Base-by-base conservation (phyloP, 2,329 filamentous ascomycete species). In the Elsinoe batatas region DNA sequence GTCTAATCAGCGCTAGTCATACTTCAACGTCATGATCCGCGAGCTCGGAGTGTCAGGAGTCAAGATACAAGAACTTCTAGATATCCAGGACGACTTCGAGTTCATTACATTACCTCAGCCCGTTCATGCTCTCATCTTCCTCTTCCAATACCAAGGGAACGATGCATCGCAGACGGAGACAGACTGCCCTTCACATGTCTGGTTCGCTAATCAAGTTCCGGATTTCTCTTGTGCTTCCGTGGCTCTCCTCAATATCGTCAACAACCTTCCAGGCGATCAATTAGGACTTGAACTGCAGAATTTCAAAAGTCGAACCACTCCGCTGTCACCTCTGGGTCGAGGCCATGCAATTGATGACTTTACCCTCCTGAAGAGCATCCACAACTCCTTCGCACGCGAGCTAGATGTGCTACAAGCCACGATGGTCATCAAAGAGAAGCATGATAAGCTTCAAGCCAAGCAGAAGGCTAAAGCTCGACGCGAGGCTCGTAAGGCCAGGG, bases 131-230 rank as follows among this genome's bases (percentile, higher is more conserved):
- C 73, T 97, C n/a, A 86, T 98, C 50, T 93, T 97, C 60, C 79
- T 95, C 1, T 95, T 89, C 64, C 81, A 85, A 57, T 95, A 75
- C 58, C 68, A 82, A 62, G 69, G 80, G 32, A 75, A 78, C n/a
- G 76, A 81, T 56, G 67, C 71, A 4, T 67, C 68, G 61, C 79
- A 72, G 64, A 72, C 76, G 56, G 74, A 79, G 59, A 58, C 58
- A 2, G 76, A 68, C 59, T 84, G 80, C 59, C 83, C 83, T 0
- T 73, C 80, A 2, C 73, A 81, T 30, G 75, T 97, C 15, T 98
- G 93, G 91, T 97, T 96, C 68, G 90, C 91, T 26, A 96, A 96
- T 64, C 91, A 95, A 73, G 85, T 87, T 1, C 85, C 83, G 0
- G 78, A 81, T 56, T 95, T 95, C 69, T 85, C 89, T 22, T 98